A percentile compares a stretch with the other conserved stretches of the same genome.
Evolutionary conservation across 371 early-diverging fungal species (phyloP).

Genomic region (Zopfochytrium polystomum): DNA sequence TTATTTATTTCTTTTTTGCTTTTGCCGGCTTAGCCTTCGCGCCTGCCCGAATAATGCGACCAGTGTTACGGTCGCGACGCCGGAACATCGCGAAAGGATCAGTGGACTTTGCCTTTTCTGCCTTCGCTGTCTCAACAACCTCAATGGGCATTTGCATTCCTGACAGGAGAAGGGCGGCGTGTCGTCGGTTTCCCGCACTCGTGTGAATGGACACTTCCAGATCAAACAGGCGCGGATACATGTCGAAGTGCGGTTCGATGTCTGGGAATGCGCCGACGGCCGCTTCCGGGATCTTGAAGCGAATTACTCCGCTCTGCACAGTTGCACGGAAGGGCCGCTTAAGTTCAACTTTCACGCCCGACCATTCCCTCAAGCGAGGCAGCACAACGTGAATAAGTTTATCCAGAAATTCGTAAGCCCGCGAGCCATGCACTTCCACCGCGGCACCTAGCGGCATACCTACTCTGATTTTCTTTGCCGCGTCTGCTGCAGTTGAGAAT

Average conservation of each 20-base stretch:
- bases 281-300: slow-evolving; percentile 76
- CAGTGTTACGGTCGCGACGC: too few relatives aligned
- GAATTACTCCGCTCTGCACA: slow-evolving; percentile 82
- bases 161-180: slow-evolving; percentile 80
- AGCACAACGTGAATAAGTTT: slow-evolving; percentile 90
- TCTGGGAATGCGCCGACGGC: slow-evolving; percentile 85
- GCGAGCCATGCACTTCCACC: slow-evolving; percentile 64
- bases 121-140: slow-evolving; percentile 22
- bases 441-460: slow-evolving; percentile 85
- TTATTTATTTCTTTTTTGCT: too few relatives aligned
- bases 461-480: slow-evolving; percentile 55
- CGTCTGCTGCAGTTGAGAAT: slow-evolving; percentile 76
- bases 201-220: slow-evolving; percentile 84
- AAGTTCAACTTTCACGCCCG: slow-evolving; percentile 61
- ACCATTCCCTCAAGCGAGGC: slow-evolving; percentile 91
- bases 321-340: slow-evolving; percentile 2
- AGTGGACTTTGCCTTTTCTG: too few relatives aligned
- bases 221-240: slow-evolving; percentile 83
- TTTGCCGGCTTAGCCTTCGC: too few relatives aligned
- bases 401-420: slow-evolving; percentile 92
- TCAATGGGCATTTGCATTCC: slow-evolving; percentile 88
- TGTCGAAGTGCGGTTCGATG: slow-evolving; percentile 91
- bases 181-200: slow-evolving; percentile 73
- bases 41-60: too few relatives aligned
- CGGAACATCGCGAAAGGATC: too few relatives aligned